These are phyloP conservation scores for Yamadazyma sp. DNA, from an alignment of 805 yeast genomes.

Conservation along the genomic window DNA sequence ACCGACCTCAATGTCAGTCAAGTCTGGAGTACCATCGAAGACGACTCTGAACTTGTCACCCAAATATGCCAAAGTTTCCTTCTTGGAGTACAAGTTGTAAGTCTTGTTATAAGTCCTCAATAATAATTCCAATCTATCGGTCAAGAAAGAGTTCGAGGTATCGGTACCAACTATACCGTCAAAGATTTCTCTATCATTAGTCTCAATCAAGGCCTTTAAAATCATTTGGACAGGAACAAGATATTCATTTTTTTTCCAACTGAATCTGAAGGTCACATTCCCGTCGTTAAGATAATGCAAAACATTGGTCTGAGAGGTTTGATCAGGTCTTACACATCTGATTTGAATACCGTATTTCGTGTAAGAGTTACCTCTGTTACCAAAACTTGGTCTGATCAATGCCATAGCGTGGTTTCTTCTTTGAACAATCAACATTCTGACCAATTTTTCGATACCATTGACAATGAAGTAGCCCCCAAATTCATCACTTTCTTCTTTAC, in stretches of 20 bases:
- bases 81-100: slow-evolving; percentile 72
- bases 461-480: slow-evolving; percentile 95
- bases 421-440: slow-evolving; percentile 97
- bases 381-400: slow-evolving; percentile 89
- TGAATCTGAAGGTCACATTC: slow-evolving; percentile 91
- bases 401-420: slow-evolving; percentile 99
- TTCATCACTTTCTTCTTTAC: slow-evolving; percentile 91
- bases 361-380: slow-evolving; percentile 90
- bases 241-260: slow-evolving; percentile 96
- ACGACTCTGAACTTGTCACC: slow-evolving; percentile 97
- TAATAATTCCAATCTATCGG: slow-evolving; percentile 95
- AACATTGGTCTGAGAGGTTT: slow-evolving; percentile 97
- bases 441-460: slow-evolving; percentile 93
- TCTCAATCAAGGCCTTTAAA: slow-evolving; percentile 83
- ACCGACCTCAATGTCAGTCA: slow-evolving; percentile 89
- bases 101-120: slow-evolving; percentile 78
- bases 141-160: slow-evolving; percentile 82
- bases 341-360: slow-evolving; percentile 90
- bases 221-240: slow-evolving; percentile 92
- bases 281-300: slow-evolving; percentile 94
- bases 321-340: slow-evolving; percentile 93
- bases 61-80: slow-evolving; percentile 88
- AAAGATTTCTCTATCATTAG: slow-evolving; percentile 92
- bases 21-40: slow-evolving; percentile 84
- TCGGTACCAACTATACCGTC: slow-evolving; percentile 95